These are phyloP conservation scores for Chromera velia DNA, from an alignment of 73 alveolate genomes.

Conservation along the genomic window DNA sequence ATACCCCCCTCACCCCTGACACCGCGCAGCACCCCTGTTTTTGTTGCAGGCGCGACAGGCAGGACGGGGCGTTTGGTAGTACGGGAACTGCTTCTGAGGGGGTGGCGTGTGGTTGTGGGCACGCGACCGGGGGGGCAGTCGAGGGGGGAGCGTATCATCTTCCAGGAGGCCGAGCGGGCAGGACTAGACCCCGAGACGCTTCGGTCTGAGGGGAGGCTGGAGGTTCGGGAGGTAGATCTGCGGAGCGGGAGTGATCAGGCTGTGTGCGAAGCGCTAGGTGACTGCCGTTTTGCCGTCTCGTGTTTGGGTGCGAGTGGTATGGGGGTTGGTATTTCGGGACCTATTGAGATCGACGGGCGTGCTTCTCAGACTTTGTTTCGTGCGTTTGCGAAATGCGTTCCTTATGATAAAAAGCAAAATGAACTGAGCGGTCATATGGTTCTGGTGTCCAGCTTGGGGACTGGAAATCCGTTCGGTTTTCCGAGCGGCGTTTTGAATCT, in stretches of 20 bases:
- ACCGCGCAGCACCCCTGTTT: neutral
- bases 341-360: neutral
- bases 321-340: neutral
- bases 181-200: neutral
- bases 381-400: neutral
- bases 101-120: neutral
- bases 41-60: neutral
- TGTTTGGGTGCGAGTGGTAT: neutral
- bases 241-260: neutral
- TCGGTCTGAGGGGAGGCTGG: neutral
- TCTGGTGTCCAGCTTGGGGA: neutral
- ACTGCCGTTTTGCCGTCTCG: neutral
- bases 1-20: neutral
- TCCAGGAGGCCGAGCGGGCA: neutral
- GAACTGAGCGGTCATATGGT: neutral
- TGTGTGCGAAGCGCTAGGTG: neutral
- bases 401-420: neutral
- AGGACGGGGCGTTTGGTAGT: neutral
- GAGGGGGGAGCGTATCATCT: neutral
- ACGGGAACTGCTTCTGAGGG: neutral
- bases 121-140: neutral
- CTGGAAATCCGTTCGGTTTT: neutral
- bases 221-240: neutral
- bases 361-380: neutral
- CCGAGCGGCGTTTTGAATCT: neutral